Conservation (phyloP, 768 basidiomycete species). For the Scleroderma citrinum region DNA sequence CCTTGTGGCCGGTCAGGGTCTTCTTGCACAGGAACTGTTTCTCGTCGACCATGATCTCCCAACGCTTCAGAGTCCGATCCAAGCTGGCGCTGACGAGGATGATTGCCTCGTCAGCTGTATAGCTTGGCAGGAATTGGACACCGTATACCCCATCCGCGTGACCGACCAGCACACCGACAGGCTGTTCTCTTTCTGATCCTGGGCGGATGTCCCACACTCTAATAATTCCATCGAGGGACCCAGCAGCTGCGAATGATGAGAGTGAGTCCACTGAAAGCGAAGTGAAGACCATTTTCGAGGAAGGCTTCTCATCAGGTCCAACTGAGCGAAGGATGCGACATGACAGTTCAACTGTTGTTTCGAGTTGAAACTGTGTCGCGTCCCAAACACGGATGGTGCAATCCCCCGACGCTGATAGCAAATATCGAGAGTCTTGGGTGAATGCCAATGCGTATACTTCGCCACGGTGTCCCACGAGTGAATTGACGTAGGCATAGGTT, state of each 20-base stretch:
- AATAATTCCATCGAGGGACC: conserved; percentile 45
- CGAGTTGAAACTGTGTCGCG: conserved; percentile 18
- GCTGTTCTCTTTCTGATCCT: conserved; percentile 22
- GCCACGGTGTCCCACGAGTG: conserved; percentile 27
- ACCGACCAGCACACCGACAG: conserved; percentile 19
- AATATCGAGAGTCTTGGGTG: conserved; percentile 26
- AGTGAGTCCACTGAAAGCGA: conserved; percentile 23
- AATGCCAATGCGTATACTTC: conserved; percentile 34
- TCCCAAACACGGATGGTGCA: conserved; percentile 32
- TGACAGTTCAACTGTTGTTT: conserved; percentile 15
- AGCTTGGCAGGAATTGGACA: conserved; percentile 25
- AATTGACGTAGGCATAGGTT: conserved; percentile 23
- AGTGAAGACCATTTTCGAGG: conserved; percentile 22
- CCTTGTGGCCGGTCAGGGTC: conserved; percentile 28
- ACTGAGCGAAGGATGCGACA: conserved; percentile 17
- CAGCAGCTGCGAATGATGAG: conserved; percentile 45
- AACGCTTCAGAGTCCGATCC: conserved; percentile 33
- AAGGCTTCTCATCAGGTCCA: conserved; percentile 7
- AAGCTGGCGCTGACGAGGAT: conserved; percentile 26
- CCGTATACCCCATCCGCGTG: conserved; percentile 27
- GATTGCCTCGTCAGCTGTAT: conserved; percentile 20
- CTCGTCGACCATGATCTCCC: conserved; percentile 35
- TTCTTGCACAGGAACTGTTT: conserved; percentile 23
- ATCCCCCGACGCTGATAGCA: conserved; percentile 35
- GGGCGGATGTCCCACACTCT: conserved; percentile 46